Conservation (phyloP, 371 early-diverging fungal species). For the Cokeromyces recurvatus region DNA sequence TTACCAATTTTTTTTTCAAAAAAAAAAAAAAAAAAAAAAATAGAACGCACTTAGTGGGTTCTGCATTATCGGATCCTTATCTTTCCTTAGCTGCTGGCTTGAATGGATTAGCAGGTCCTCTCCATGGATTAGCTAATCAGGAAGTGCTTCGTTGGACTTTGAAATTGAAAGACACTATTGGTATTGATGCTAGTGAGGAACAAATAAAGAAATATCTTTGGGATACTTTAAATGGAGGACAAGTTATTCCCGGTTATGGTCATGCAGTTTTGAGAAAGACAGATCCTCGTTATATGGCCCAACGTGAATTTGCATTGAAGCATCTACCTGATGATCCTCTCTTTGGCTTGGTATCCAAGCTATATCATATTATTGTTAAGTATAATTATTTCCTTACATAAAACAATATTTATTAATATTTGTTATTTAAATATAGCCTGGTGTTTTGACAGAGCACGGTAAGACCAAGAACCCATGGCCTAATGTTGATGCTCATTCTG, state of each 20-base stretch:
- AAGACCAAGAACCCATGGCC: conserved; percentile 99
- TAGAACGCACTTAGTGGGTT: conserved; percentile 92
- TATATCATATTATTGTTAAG: conserved; percentile 89
- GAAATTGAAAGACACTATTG: conserved; percentile 85
- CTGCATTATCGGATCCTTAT: conserved; percentile 97
- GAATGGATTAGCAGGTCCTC: conserved; percentile 98
- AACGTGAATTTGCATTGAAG: conserved; percentile 98
- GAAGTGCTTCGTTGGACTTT: conserved; percentile 97
- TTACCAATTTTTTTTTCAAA: too few species aligned
- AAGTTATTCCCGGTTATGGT: conserved; percentile 97
- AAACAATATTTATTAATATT: background rate
- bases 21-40: too few species aligned
- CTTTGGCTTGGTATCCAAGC: conserved; percentile 92
- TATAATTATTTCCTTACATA: too few species aligned
- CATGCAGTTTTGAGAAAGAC: conserved; percentile 95
- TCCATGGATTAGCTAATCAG: conserved; percentile 99
- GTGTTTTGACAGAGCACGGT: conserved; percentile 96
- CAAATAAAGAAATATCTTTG: conserved; percentile 93
- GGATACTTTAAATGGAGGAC: conserved; percentile 91
- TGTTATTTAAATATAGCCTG: conserved; percentile 57
- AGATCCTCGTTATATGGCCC: conserved; percentile 97
- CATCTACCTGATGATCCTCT: conserved; percentile 94
- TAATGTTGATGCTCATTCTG: conserved; percentile 98
- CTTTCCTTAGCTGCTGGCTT: conserved; percentile 96
- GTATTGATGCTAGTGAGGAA: conserved; percentile 83